These are phyloP conservation scores for Alternaria burnsii DNA, from an alignment of 2,329 filamentous ascomycete species.

Conservation along the genomic window DNA sequence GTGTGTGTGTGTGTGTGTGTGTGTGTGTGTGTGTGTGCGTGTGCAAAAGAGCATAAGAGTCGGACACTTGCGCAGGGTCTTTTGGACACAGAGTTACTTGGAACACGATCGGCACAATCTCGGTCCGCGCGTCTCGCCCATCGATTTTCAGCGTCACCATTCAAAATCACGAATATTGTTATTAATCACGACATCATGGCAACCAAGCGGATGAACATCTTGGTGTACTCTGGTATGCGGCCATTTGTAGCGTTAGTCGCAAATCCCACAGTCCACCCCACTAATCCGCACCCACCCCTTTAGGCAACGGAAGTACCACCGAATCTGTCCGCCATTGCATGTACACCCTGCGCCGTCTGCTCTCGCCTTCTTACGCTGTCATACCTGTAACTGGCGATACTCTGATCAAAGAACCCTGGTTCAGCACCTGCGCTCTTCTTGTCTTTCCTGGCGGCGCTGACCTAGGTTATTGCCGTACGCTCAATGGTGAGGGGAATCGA, in stretches of 20 bases:
- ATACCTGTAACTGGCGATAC: constrained; percentile 81
- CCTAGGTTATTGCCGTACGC: constrained; percentile 83
- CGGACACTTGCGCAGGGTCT: neutral
- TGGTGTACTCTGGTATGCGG: constrained; percentile 85
- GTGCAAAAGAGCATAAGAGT: neutral
- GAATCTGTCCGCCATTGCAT: constrained; percentile 91
- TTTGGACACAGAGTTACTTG: constrained; percentile 13
- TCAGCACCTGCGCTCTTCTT: constrained; percentile 82
- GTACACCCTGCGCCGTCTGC: constrained; percentile 82
- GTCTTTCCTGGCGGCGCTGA: constrained; percentile 96
- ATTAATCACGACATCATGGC: constrained; percentile 60
- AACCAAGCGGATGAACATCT: constrained; percentile 80
- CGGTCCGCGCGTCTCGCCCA: constrained; percentile 23
- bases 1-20: neutral
- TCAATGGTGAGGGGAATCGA: constrained; percentile 89
- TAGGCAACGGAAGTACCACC: constrained; percentile 83
- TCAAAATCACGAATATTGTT: no score
- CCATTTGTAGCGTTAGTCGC: neutral
- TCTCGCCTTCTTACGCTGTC: constrained; percentile 92
- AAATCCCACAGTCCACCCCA: neutral
- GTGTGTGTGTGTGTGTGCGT: neutral
- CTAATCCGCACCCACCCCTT: neutral
- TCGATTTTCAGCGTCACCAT: no score
- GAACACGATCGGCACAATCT: constrained; percentile 39
- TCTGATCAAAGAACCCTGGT: constrained; percentile 92